Base-by-base conservation (phyloP, 2,329 filamentous ascomycete species). In the Tolypocladium sp. region DNA sequence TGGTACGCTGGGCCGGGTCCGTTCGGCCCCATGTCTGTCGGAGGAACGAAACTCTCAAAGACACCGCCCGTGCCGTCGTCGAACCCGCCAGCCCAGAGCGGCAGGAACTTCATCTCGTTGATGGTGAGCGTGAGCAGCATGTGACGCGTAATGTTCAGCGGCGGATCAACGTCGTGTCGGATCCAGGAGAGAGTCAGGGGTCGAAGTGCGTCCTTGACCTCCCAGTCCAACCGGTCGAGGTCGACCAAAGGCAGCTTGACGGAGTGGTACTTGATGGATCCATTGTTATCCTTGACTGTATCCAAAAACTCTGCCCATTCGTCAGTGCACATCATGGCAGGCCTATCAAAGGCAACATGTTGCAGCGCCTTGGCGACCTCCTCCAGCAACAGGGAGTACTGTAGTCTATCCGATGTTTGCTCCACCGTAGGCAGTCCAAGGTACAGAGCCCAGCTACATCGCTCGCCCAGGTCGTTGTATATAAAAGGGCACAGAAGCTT, bases 81-180 rank as follows among this genome's bases (percentile, higher is more conserved):
- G 51, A 73, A 69, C 1, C 75, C 86, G 4, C 82, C 85, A 0
- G 84, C 85, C 85, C 85, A 89, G 4, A 88, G 73, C 0, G 87
- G 86, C 3, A 89, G 74, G 62, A 79, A 89, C 59, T 81, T 81
- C 63, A 82, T 79, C 70, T 90, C 86, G 2, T 81, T 73, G 4
- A 82, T 77, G 0, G 73, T 71, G 2, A 89, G 75, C 6, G 75
- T 78, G 0, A 86, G 75, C 0, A 87, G 69, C 30, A 82, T 62
- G 63, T 82, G 78, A 3, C 72, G 70, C 1, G 74, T 77, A 3
- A 76, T 62, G 17, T 67, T 67, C 33, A 75, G 67, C 1, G 68
- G 65, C 3, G 74, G 70, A 35, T 75, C 70, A 15, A 73, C 64
- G 4, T 71, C 69, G 10, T 63, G 61, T 1, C 65, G 65, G 2